Evolutionary conservation across 1,284 basidiomycete genomes (phyloP), one percentile per base, ranked within the genome.

Genomic region (Phellopilus nigrolimitatus): DNA sequence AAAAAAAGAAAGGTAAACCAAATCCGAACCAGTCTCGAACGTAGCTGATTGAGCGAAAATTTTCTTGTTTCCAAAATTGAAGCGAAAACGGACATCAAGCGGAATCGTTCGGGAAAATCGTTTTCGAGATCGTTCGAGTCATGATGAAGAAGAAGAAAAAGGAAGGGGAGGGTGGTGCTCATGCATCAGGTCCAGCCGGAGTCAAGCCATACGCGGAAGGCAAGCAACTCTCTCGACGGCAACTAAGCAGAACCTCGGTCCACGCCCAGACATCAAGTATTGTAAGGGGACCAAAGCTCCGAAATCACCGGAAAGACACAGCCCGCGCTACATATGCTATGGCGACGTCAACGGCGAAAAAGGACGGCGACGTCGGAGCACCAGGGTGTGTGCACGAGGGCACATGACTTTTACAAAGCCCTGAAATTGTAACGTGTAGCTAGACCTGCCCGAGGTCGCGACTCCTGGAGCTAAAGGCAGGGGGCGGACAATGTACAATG

Each of bases 231-330:
- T 19, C n/a, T 24, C n/a, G 15, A 15, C 33, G 17, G 36, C 9
- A 24, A 25, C 22, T 24, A 47, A 5, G 15, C 25, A 24, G 37
- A 47, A 47, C 43, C 45, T 47, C 45, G 31, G 45, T 25, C 10
- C 21, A 6, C 33, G 44, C 10, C 44, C 31, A 33, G 22, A 21
- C 25, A 25, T 24, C 17, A 25, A 37, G 7, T 12, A 17, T n/a
- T 6, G 22, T 22, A 12, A 21, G 21, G 8, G 36, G 15, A 12
- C 31, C 17, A 36, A 7, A 13, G 10, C 15, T 13, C 46, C 46
- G 46, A 39, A 34, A 48, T 21, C 25, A 17, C 36, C 46, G 37
- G 46, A 39, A 39, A 25, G 22, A 5, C 17, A 21, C n/a, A 7
- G 22, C 5, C 33, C 15, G 17, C 31, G 13, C 4, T 24, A 28